Base-by-base conservation (phyloP, 1,284 basidiomycete genomes). In the Tausonia pullulans region DNA sequence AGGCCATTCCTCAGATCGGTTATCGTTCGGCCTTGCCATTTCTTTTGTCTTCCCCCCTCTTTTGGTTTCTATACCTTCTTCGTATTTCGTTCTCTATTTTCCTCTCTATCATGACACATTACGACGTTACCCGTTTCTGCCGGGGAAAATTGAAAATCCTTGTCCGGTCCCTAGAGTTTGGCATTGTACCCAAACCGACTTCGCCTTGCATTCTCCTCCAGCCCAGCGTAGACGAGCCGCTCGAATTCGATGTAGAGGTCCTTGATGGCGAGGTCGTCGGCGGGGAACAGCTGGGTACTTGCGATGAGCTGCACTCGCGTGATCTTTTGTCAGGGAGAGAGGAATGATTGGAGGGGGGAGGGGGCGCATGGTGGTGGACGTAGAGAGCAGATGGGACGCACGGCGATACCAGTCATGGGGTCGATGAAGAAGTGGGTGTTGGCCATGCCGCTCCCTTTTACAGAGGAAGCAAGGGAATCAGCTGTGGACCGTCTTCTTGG, bases 401-500 rank as follows among this genome's bases (percentile, higher is more conserved):
- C 58, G 11, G 58, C 46, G n/a, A 60, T 46, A 6, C 45, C 45
- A 7, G 45, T 49, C 40, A 9, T 51, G 8, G 58, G 58, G 39
- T 60, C 58, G 46, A 60, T 16, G 10, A 46, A 50, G 50, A 60
- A 60, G 46, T 50, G 50, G 4, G 45, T 60, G 46, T 60, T 43
- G 3, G 46, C 46, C 41, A 45, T 14, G 3, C 56, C 56, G 9
- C 43, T 14, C 56, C 57, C 57, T 58, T 7, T 6, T n/a, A 52
- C 39, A 55, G 6, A 6, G 51, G 39, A 27, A 52, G 51, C 1
- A 52, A 8, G 39, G 51, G 51, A 7, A 6, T 52, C 51, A 52
- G 51, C 14, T 27, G 27, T 27, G 27, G 27, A 27, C 27, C 27
- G 27, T 27, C 27, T 27, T 27, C 27, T 27, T 27, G 27, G 27